Evolutionary conservation across 257 asterid genomes (phyloP), one percentile per base, ranked within the genome.

Genomic region (Nicotiana tabacum): DNA sequence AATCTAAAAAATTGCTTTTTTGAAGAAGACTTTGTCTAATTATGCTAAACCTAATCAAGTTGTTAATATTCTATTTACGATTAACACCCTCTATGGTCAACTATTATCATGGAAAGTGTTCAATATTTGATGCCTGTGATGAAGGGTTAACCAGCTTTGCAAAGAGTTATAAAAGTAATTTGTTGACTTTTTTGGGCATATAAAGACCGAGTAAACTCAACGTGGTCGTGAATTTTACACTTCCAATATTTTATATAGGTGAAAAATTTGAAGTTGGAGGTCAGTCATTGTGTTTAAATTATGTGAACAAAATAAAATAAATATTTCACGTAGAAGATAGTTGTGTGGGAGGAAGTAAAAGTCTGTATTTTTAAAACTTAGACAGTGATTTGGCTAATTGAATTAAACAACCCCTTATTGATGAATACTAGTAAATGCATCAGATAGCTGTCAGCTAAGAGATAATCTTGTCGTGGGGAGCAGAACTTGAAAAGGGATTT

Each of bases 221-320:
- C 43, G 46, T 27, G 80, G 62, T 3, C 0, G 37, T 48, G 79
- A 74, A 13, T 48, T 74, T 66, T 46, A 46, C 24, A 27, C n/a
- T 48, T 46, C 13, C 15, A 13, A 11, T 46, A 13, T 46, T 43
- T 74, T 74, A 13, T 15, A 76, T 76, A 3, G 64, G 80, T 7
- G 39, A 76, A 13, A 74, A 76, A 27, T 0, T 51, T 51, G 80
- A 51, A 27, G 80, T 51, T 76, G 80, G 80, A 76, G 65, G 46
- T 29, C 80, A 76, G 37, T 76, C 80, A 76, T 51, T 76, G 5
- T 76, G 64, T 27, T n/a, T 0, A 74, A 74, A 74, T 51, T 7
- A 46, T 15, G 80, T 74, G 5, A 76, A 76, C 64, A 76, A 51
- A 46, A 76, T 76, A 76, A 76, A 76, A 51, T 51, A 51, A 43